Evolutionary conservation across 805 yeast species (phyloP), one percentile per base, ranked within the genome.

Genomic region (Wickerhamomyces pijperi): DNA sequence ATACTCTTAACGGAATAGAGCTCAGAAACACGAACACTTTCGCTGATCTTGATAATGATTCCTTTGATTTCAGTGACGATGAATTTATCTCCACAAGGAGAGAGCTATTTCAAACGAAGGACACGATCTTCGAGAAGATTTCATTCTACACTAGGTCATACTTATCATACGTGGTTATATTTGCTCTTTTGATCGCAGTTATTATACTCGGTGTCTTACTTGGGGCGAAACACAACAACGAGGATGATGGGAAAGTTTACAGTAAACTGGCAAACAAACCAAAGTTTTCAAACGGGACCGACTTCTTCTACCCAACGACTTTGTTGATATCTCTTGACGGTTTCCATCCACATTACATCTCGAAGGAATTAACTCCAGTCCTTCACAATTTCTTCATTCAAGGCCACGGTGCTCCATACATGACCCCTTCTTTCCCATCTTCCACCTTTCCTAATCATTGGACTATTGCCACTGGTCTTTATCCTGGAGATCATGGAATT

Each of bases 371-470:
- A 23, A 88, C 96, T 0, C 97, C 97, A 1, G 64, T 74, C 29
- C 53, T 88, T 54, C 78, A 82, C 51, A 58, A 65, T 9, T 56
- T 88, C 55, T 59, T 76, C 45, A 46, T 65, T 4, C 59, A 72
- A 19, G 70, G 65, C 4, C 70, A 64, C 37, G 81, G 78, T 14
- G 76, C 86, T 4, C 96, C 97, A 1, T 86, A 73, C 52, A 84
- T 90, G 90, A 60, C 62, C 8, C 95, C 97, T 1, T 72, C 86
- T 2, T 86, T 87, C 55, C 97, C 97, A 4, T 74, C 94, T 1
- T 82, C 85, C 19, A 83, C 95, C 1, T 84, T 85, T 50, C 92
- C 95, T 1, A 88, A 90, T 55, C 95, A 87, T 58, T 90, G 94
- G 90, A 77, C 95, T 0, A 56, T 88, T 46, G 80, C 82, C 2